Percentiles rank a stretch among this genome's conserved stretches.
Evolutionary conservation across 2,329 filamentous ascomycete genomes (phyloP).

Genomic region (Xylaria sp.): DNA sequence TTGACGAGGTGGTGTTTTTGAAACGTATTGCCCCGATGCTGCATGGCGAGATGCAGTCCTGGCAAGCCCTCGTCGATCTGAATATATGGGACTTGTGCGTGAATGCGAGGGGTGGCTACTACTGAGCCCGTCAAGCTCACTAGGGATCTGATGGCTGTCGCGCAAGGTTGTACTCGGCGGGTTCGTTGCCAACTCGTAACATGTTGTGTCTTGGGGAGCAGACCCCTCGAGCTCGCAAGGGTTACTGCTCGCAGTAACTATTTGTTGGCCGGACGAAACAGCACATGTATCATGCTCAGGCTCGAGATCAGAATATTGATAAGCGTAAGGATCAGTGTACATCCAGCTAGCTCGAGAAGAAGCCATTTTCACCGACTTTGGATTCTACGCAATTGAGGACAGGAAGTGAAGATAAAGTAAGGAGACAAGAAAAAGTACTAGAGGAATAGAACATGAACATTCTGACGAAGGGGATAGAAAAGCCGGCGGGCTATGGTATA

Average conservation of each 20-base stretch:
- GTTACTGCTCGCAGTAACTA: neutral
- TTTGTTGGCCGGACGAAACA: neutral
- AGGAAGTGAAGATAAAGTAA: neutral
- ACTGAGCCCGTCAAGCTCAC: neutral
- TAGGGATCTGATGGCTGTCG: neutral
- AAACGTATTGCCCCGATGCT: neutral
- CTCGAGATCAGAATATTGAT: constrained; percentile 23
- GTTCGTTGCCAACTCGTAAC: constrained; percentile 8
- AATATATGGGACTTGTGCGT: neutral
- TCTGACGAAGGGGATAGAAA: neutral
- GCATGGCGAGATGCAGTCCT: neutral
- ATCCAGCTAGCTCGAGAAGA: constrained; percentile 21
- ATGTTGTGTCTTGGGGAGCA: neutral
- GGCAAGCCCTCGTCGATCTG: neutral
- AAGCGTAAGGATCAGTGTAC: constrained; percentile 28
- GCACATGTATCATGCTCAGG: neutral
- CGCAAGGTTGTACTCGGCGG: neutral
- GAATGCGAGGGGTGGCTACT: constrained; percentile 4
- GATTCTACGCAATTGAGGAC: neutral
- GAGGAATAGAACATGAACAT: neutral
- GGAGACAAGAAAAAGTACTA: neutral
- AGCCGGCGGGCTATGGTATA: neutral
- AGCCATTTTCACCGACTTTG: constrained; percentile 3
- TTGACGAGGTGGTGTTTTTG: neutral
- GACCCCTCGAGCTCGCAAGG: constrained; percentile 5